phyloP scores from a whole-genome alignment of 2,329 filamentous ascomycete genomes.

The Elsinoe perseae region DNA sequence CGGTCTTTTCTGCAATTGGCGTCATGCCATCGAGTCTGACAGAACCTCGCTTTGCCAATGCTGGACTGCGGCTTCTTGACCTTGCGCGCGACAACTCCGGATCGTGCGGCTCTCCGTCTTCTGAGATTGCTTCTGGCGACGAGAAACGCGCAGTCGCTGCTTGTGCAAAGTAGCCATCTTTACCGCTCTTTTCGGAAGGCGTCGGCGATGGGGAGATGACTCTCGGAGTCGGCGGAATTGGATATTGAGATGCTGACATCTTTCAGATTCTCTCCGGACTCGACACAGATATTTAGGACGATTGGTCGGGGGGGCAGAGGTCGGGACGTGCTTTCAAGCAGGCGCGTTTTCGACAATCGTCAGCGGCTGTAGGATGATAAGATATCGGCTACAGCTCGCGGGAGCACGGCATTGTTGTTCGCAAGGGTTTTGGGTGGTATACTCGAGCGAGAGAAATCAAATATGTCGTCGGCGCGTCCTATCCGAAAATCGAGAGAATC shows the following conservation, averaged over 20 bases:
- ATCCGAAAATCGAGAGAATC: background rate
- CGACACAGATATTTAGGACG: background rate
- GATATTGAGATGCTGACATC: constrained; percentile 43
- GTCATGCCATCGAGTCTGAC: constrained; percentile 47
- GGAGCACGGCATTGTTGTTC: background rate
- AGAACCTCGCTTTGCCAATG: constrained; percentile 27
- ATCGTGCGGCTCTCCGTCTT: constrained; percentile 40
- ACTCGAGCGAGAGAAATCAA: background rate
- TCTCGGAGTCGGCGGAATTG: constrained; percentile 69
- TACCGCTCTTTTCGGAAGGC: constrained; percentile 50
- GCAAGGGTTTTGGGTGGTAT: background rate
- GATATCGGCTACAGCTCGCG: constrained; percentile 6
- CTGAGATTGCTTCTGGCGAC: constrained; percentile 54
- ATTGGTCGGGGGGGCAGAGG: background rate
- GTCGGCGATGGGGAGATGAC: constrained; percentile 86
- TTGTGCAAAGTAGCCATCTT: constrained; percentile 61
- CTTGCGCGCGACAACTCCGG: constrained; percentile 52
- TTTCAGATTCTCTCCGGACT: constrained; percentile 22
- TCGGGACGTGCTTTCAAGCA: constrained; percentile 12
- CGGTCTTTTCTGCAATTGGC: constrained; percentile 34
- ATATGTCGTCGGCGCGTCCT: background rate
- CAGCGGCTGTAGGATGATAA: constrained; percentile 9
- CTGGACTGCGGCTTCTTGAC: constrained; percentile 64
- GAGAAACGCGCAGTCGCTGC: constrained; percentile 54
- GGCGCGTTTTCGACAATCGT: constrained; percentile 9